Evolutionary conservation across 2,329 filamentous ascomycete genomes (phyloP), one percentile per base, ranked within the genome.

Genomic region (Cyclaneusma minus): DNA sequence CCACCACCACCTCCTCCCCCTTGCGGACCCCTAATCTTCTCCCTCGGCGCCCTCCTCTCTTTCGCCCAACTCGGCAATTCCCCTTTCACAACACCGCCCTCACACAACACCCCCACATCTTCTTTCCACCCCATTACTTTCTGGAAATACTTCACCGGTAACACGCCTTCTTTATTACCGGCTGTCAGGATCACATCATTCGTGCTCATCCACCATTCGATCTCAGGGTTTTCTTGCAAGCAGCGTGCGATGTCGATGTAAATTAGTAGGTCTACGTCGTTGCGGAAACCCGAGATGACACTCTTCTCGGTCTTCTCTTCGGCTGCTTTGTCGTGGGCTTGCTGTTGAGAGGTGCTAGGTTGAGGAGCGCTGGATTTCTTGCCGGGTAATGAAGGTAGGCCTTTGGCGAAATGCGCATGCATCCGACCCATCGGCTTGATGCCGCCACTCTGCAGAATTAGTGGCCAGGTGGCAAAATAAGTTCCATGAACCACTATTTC

Each of bases 331-430:
- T 30, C 21, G 29, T 25, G 13, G 17, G 25, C 24, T 31, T 9
- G 31, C 28, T 22, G 41, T 28, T 17, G 36, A 30, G 21, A 23
- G 16, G 22, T 33, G n/a, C n/a, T n/a, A n/a, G n/a, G n/a, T n/a
- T n/a, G n/a, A n/a, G n/a, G n/a, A 30, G 3, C 40, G 7, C 19
- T 33, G 8, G 37, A 50, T 8, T 51, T 52, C 14, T 39, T 43
- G 25, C 53, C 57, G n/a, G n/a, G n/a, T n/a, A n/a, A n/a, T n/a
- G n/a, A n/a, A 0, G 79, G 72, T 8, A 85, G 55, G 0, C 81
- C 83, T 5, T 71, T 69, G 3, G 81, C 80, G 47, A 89, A 93
- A 53, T 98, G 89, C 15, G 95, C 76, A 44, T 95, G 87, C 35
- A 79, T 91, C 28, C 89, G 56, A 0, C 60, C 62, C 89, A 95